A percentile compares a stretch with the other conserved stretches of the same genome.
Conservation (phyloP, 176 grass and related monocot species). For the Triticum urartu region DNA sequence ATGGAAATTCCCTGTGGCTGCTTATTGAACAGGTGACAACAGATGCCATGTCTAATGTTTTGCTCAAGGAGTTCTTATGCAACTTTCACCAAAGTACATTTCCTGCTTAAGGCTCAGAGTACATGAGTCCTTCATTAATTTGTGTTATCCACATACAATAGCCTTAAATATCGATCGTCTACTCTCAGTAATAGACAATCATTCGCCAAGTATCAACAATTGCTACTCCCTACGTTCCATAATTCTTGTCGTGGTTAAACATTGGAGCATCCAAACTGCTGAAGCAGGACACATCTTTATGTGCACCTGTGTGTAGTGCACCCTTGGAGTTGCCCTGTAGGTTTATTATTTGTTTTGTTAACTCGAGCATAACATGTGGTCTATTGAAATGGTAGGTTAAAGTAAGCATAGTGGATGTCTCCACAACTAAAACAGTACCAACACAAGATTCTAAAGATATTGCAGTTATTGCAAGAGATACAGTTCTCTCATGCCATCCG, state of each 20-base stretch:
- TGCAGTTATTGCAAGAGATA: conserved; percentile 54
- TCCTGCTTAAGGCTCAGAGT: neutral
- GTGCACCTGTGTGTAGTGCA: neutral
- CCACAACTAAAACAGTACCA: conserved; percentile 44
- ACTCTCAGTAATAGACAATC: neutral
- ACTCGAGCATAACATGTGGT: conserved; percentile 18
- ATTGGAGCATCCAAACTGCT: neutral
- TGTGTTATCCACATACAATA: neutral
- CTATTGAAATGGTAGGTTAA: conserved; percentile 59
- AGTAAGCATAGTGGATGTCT: conserved; percentile 85
- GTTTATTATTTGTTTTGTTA: neutral
- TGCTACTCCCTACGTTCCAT: neutral
- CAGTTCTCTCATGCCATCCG: conserved; percentile 54
- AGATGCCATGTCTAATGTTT: neutral
- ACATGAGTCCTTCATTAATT: neutral
- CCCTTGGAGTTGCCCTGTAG: neutral
- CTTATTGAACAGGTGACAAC: neutral
- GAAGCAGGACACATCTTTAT: neutral
- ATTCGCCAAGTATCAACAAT: neutral
- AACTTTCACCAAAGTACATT: neutral
- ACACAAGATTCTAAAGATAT: conserved; percentile 41
- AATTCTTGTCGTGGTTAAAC: neutral
- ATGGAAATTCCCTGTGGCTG: neutral
- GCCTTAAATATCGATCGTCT: neutral
- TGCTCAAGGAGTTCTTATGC: neutral